Percentiles rank a stretch among this genome's conserved stretches.
These are phyloP conservation scores for Rhododendron williamsianum DNA, from an alignment of 148 eudicot genomes.

Conservation along the genomic window DNA sequence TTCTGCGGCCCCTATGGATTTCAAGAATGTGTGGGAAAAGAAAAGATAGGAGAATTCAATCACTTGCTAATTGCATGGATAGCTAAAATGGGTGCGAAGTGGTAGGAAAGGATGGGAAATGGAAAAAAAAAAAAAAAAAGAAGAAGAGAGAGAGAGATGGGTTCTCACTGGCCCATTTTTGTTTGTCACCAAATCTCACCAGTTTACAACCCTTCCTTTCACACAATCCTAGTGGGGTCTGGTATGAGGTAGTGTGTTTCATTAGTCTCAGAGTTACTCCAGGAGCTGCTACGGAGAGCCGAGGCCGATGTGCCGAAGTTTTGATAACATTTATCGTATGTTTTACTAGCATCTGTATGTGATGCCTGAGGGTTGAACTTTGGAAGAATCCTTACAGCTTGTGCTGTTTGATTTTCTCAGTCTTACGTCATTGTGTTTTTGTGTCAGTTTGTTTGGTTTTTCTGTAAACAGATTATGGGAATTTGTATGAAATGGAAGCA, in stretches of 20 bases:
- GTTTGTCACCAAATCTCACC: not conserved
- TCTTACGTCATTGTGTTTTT: not conserved
- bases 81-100: not conserved
- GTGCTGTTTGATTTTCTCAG: not conserved
- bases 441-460: not conserved
- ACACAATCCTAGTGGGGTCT: not conserved
- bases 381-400: not conserved
- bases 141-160: not conserved
- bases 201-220: not conserved
- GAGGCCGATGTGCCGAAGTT: not conserved
- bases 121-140: not conserved
- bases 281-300: not conserved
- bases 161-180: not conserved
- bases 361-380: not conserved
- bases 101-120: not conserved
- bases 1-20: not conserved
- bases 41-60: not conserved
- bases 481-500: not conserved
- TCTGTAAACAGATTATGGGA: not conserved
- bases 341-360: not conserved
- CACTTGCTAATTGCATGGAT: not conserved
- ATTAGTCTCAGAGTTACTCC: not conserved
- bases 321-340: not conserved
- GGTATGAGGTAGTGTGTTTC: not conserved
- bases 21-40: not conserved